Conservation (phyloP, 495 filamentous ascomycete species). For the Hyaloscypha hepaticicola region DNA sequence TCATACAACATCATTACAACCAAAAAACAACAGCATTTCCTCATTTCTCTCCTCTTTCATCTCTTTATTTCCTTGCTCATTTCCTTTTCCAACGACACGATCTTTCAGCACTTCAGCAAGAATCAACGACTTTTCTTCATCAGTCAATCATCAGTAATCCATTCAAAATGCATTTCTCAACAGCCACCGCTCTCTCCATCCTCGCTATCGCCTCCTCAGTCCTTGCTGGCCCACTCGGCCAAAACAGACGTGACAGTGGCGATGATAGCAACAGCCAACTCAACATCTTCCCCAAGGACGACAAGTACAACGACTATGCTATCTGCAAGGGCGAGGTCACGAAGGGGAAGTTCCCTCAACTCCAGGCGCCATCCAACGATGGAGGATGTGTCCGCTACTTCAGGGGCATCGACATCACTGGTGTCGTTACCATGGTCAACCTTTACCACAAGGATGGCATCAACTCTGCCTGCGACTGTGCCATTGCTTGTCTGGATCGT, state of each 20-base stretch:
- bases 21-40: slow-evolving; percentile 4
- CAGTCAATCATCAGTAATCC: slow-evolving; percentile 4
- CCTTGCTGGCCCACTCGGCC: neutral
- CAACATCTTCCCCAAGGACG: slow-evolving; percentile 13
- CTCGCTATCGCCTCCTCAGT: slow-evolving; percentile 3
- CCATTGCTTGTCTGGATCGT: slow-evolving; percentile 9
- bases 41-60: slow-evolving; percentile 5
- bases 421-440: slow-evolving; percentile 23
- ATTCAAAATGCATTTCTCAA: slow-evolving; percentile 22
- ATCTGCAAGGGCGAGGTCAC: slow-evolving; percentile 20
- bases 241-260: neutral
- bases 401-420: slow-evolving; percentile 20
- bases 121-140: slow-evolving; percentile 4
- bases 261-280: slow-evolving; percentile 11
- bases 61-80: slow-evolving; percentile 3
- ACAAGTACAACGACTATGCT: slow-evolving; percentile 14
- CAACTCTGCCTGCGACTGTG: slow-evolving; percentile 20
- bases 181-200: slow-evolving; percentile 7
- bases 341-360: slow-evolving; percentile 12
- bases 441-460: slow-evolving; percentile 14
- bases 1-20: slow-evolving; percentile 6
- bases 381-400: slow-evolving; percentile 22
- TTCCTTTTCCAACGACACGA: slow-evolving; percentile 12
- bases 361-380: slow-evolving; percentile 13
- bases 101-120: slow-evolving; percentile 10